phyloP scores from a whole-genome alignment of 73 alveolate species.

The Blepharisma stoltei region DNA sequence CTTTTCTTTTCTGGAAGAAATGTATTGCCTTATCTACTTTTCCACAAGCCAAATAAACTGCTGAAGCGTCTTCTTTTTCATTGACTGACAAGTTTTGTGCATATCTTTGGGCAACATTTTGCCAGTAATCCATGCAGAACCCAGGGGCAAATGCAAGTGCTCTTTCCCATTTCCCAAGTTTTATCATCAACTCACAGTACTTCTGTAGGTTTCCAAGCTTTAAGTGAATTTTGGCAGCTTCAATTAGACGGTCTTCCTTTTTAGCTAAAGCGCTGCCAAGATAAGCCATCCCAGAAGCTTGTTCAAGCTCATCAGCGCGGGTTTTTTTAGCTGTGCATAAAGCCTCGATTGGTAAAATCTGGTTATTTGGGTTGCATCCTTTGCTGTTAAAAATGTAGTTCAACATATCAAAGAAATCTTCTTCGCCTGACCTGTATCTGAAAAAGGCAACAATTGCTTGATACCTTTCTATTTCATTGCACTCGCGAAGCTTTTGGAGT shows the following conservation, averaged over 20 bases:
- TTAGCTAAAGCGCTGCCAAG: conserved; percentile 51
- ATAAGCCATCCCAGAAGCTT: conserved; percentile 36
- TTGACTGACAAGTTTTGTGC: conserved; percentile 20
- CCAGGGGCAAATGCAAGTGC: conserved; percentile 85
- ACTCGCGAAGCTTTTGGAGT: not conserved
- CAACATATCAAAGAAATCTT: conserved; percentile 47
- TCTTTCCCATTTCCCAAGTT: conserved; percentile 58
- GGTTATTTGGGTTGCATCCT: conserved; percentile 34
- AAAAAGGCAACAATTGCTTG: conserved; percentile 32
- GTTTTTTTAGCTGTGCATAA: conserved; percentile 37
- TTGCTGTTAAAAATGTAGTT: conserved; percentile 31
- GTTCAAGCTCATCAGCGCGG: conserved; percentile 25
- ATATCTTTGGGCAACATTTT: conserved; percentile 34
- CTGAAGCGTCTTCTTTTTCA: not conserved
- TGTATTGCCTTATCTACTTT: not conserved
- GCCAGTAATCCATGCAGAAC: conserved; percentile 76
- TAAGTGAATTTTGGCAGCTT: conserved; percentile 63
- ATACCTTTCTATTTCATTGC: conserved; percentile 17
- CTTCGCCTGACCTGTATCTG: conserved; percentile 42
- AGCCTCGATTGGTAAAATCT: conserved; percentile 44
- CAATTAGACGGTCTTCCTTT: conserved; percentile 62
- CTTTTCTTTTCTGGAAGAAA: not conserved
- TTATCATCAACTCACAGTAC: conserved; percentile 73
- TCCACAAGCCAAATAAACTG: conserved; percentile 14
- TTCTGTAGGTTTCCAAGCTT: conserved; percentile 66